phyloP scores from a whole-genome alignment of 2,329 filamentous ascomycete species.

The Ceratocystis destructans region DNA sequence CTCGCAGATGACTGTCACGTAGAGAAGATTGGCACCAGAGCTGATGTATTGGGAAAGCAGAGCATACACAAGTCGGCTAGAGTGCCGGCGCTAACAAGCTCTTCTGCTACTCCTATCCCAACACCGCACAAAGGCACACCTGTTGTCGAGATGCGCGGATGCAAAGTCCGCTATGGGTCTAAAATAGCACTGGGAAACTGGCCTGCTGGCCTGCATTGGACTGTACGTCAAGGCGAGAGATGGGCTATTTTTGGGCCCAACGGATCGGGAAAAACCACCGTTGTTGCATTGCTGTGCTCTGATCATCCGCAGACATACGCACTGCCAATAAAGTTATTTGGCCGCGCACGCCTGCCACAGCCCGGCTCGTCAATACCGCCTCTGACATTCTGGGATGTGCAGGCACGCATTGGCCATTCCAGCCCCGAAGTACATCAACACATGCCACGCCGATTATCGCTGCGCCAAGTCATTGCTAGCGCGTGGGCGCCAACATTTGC shows the following conservation, averaged over 20 bases:
- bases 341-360: constrained; percentile 63
- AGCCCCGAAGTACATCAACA: constrained; percentile 89
- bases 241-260: constrained; percentile 93
- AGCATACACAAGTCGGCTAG: constrained; percentile 29
- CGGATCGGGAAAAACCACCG: constrained; percentile 87
- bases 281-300: constrained; percentile 82
- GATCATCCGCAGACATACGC: constrained; percentile 94
- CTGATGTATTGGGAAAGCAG: constrained; percentile 44
- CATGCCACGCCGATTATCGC: constrained; percentile 64
- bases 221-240: constrained; percentile 65
- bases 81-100: constrained; percentile 28
- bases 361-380: constrained; percentile 50
- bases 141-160: constrained; percentile 76
- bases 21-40: constrained; percentile 50
- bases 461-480: constrained; percentile 65
- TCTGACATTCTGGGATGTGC: constrained; percentile 85
- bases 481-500: constrained; percentile 86
- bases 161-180: constrained; percentile 64
- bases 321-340: constrained; percentile 74
- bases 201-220: constrained; percentile 67
- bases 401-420: constrained; percentile 78
- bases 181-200: constrained; percentile 72
- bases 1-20: constrained; percentile 55
- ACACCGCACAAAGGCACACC: constrained; percentile 41
- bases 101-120: constrained; percentile 28